phyloP scores from a whole-genome alignment of 2,329 filamentous ascomycete genomes.

The Aureobasidium sp. region DNA sequence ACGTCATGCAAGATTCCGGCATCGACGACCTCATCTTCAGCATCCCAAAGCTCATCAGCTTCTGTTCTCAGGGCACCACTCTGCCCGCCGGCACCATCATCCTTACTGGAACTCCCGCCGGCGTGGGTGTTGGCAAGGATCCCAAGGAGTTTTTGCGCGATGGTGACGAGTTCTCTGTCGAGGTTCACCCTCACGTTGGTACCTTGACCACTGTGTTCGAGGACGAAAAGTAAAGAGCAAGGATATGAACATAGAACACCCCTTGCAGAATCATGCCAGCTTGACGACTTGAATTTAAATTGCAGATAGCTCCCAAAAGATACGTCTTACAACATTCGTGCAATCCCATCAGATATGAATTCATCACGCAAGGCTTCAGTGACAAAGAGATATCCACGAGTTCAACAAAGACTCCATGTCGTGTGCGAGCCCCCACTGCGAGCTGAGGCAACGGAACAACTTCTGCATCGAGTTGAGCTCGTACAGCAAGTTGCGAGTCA shows the following conservation, averaged over 20 bases:
- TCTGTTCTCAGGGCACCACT: constrained; percentile 34
- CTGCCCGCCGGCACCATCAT: constrained; percentile 35
- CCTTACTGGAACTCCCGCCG: constrained; percentile 36
- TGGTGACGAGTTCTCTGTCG: constrained; percentile 41
- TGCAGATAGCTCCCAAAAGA: not conserved
- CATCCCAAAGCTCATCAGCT: constrained; percentile 36
- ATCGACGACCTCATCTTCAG: constrained; percentile 45
- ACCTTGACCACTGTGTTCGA: constrained; percentile 39
- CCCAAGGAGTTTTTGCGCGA: constrained; percentile 36
- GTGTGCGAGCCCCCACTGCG: constrained; percentile 38
- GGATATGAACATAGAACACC: not conserved
- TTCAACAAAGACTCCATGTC: constrained; percentile 39
- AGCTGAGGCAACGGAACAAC: constrained; percentile 35
- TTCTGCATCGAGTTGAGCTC: constrained; percentile 41
- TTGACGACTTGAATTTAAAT: not conserved
- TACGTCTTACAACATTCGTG: not conserved
- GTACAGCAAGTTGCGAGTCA: constrained; percentile 35
- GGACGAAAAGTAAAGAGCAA: constrained; percentile 18
- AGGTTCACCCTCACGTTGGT: constrained; percentile 41
- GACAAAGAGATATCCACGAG: constrained; percentile 36
- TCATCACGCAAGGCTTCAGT: constrained; percentile 19
- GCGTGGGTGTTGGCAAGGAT: constrained; percentile 32
- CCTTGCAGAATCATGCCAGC: not conserved
- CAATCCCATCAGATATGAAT: not conserved
- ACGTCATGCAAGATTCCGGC: constrained; percentile 42